Evolutionary conservation across 192 early-diverging fungal genomes (phyloP).

Genomic region (Coemansia sp.): DNA sequence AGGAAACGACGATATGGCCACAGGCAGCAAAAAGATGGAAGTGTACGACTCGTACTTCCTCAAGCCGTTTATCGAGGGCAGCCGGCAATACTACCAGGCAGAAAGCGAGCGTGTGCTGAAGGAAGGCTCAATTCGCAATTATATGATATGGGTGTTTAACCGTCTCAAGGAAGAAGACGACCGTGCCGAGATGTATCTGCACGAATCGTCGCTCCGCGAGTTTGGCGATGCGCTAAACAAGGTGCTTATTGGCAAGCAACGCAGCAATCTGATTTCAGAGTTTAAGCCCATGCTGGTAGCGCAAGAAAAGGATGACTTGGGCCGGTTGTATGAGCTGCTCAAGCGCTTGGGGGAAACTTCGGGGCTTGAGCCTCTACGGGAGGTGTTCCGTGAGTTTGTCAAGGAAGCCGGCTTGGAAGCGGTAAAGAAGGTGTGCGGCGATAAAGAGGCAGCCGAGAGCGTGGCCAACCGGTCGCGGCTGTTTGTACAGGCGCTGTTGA

Average conservation of each 20-base stretch:
- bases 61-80: slow-evolving; percentile 74
- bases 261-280: slow-evolving; percentile 80
- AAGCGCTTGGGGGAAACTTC: slow-evolving; percentile 68
- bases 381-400: slow-evolving; percentile 75
- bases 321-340: slow-evolving; percentile 81
- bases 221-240: slow-evolving; percentile 80
- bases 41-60: slow-evolving; percentile 90
- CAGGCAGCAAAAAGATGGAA: slow-evolving; percentile 75
- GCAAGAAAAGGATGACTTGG: slow-evolving; percentile 85
- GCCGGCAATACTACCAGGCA: slow-evolving; percentile 81
- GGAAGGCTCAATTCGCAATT: slow-evolving; percentile 88
- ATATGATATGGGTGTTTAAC: slow-evolving; percentile 87
- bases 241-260: slow-evolving; percentile 83
- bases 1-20: slow-evolving; percentile 69
- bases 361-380: slow-evolving; percentile 77
- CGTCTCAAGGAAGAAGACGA: slow-evolving; percentile 80
- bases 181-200: slow-evolving; percentile 84
- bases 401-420: slow-evolving; percentile 73
- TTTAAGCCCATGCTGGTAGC: slow-evolving; percentile 86
- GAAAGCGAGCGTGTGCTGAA: slow-evolving; percentile 88
- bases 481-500: slow-evolving; percentile 84
- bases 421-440: slow-evolving; percentile 70
- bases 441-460: slow-evolving; percentile 46
- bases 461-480: slow-evolving; percentile 53
- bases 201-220: slow-evolving; percentile 72